Base-by-base conservation (phyloP, 805 yeast species). In the Clavispora carvajalis region DNA sequence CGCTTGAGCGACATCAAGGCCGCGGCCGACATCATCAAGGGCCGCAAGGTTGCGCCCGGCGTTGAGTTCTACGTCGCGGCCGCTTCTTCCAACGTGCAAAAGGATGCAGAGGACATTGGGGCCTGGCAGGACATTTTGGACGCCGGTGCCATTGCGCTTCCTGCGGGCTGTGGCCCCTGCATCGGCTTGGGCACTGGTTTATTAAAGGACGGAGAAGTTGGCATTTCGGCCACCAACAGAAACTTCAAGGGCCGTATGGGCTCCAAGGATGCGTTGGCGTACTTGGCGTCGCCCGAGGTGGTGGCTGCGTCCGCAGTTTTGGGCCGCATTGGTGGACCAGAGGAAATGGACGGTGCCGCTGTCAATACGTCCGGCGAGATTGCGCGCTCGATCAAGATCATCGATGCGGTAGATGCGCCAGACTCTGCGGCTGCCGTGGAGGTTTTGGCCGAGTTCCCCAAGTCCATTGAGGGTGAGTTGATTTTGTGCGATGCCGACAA, bases 221-320 rank as follows among this genome's bases (percentile, higher is more conserved):
- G 99, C 49, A 93, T 93, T 55, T 86, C 96, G 49, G 99, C 99
- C 43, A 93, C 99, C 7, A 93, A 93, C 72, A 81, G 99, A 71
- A 93, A 93, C 68, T 93, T 93, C 77, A 93, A 93, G 69, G 99
- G 99, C 46, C 81, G 99, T 69, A 93, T 93, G 99, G 99, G 99
- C 7, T 84, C 95, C 7, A 85, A 84, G 53, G 97, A 93, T 54
- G 99, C 99, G 0, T 70, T 89, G 46, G 99, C 99, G 0, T 93
- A 85, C 63, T 76, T 93, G 49, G 96, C 96, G 0, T 89, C 97
- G 1, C 99, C 99, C 5, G 96, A 90, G 49, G 95, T 93, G 19
- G 99, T 93, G 44, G 98, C 99, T 37, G 98, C 99, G 1, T 85
- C 95, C 44, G 99, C 99, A 2, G 80, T 91, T n/a, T 67, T 86